phyloP scores from a whole-genome alignment of 2,329 filamentous ascomycete species.

The Scytalidium sp. region DNA sequence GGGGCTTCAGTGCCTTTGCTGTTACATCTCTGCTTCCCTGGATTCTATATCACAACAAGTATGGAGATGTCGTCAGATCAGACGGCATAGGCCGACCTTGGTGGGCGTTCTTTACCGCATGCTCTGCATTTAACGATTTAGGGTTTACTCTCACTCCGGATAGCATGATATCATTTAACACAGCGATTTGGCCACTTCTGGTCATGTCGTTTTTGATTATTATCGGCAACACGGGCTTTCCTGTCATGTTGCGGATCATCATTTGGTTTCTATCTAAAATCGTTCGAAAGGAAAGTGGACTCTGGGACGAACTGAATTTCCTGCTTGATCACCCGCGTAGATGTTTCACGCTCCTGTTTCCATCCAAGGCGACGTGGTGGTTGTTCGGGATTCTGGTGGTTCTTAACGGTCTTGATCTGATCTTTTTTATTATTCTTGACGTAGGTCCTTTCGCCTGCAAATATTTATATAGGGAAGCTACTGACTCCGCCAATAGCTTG shows the following conservation, averaged over 20 bases:
- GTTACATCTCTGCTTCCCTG: slow-evolving; percentile 74
- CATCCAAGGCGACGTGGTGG: slow-evolving; percentile 91
- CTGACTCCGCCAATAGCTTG: slow-evolving; percentile 49
- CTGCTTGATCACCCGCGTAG: slow-evolving; percentile 91
- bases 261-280: slow-evolving; percentile 79
- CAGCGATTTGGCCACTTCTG: slow-evolving; percentile 71
- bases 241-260: slow-evolving; percentile 87
- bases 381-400: slow-evolving; percentile 80
- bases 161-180: slow-evolving; percentile 88
- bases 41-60: slow-evolving; percentile 65
- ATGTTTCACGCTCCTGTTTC: slow-evolving; percentile 94
- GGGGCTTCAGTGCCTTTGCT: slow-evolving; percentile 77
- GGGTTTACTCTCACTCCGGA: slow-evolving; percentile 89
- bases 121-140: slow-evolving; percentile 90
- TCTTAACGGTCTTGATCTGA: slow-evolving; percentile 79
- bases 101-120: slow-evolving; percentile 91
- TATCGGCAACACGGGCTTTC: slow-evolving; percentile 93
- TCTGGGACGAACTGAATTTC: slow-evolving; percentile 90
- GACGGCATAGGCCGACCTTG: slow-evolving; percentile 67
- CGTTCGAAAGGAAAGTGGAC: slow-evolving; percentile 60
- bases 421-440: slow-evolving; percentile 92
- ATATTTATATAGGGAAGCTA: not conserved
- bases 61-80: slow-evolving; percentile 60
- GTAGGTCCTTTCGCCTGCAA: slow-evolving; percentile 41
- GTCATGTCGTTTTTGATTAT: slow-evolving; percentile 84